A percentile compares a stretch with the other conserved stretches of the same genome.
Conservation (phyloP, 345 rosid species). For the Sonneratia alba region DNA sequence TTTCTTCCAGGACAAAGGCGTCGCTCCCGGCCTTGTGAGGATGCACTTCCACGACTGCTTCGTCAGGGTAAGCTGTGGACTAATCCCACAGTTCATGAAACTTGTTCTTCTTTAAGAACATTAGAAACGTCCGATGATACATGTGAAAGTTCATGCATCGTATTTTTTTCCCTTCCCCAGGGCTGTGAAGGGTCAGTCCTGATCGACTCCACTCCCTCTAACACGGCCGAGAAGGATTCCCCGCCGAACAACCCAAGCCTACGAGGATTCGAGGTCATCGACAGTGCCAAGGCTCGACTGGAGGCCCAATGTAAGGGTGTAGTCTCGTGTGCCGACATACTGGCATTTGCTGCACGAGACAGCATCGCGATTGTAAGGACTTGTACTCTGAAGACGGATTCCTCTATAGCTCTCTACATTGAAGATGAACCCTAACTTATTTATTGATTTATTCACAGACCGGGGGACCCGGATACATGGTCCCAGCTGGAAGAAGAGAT, state of each 20-base stretch:
- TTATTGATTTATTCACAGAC: constrained; percentile 14
- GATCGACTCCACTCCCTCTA: constrained; percentile 32
- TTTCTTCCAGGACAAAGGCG: constrained; percentile 20
- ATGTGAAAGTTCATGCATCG: background rate
- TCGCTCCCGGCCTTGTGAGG: constrained; percentile 41
- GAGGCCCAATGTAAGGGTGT: constrained; percentile 33
- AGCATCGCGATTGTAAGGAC: constrained; percentile 27
- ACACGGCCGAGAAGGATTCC: constrained; percentile 44
- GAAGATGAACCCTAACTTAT: background rate
- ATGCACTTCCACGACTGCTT: constrained; percentile 62
- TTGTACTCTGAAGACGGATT: background rate
- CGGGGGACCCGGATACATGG: constrained; percentile 38
- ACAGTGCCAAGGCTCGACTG: constrained; percentile 20
- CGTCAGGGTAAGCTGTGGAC: constrained; percentile 28
- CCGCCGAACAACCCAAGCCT: constrained; percentile 31
- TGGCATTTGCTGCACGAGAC: constrained; percentile 49
- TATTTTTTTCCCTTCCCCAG: constrained; percentile 7
- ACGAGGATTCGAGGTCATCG: constrained; percentile 42
- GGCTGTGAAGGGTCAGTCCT: constrained; percentile 53
- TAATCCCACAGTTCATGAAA: too few relatives aligned
- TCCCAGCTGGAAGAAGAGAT: constrained; percentile 55
- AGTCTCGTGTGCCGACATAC: constrained; percentile 50
- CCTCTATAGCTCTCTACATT: too few relatives aligned
- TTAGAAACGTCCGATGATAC: background rate
- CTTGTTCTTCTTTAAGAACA: background rate